Conservation (phyloP, 1,284 basidiomycete genomes). For the Sporisorium sorghi region DNA sequence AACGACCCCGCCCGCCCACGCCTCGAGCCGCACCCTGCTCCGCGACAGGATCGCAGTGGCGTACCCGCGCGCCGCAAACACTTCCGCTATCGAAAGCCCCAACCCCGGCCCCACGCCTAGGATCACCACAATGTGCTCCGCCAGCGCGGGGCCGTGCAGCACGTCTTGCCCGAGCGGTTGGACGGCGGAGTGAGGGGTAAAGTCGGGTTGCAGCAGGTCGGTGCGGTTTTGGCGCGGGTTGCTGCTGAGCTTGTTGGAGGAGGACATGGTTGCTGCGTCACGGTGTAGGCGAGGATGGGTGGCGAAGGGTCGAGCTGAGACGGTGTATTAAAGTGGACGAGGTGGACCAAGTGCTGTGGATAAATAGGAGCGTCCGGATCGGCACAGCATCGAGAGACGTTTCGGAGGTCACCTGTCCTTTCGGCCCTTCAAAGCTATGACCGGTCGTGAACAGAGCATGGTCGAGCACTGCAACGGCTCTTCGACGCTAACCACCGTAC, state of each 20-base stretch:
- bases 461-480: background rate
- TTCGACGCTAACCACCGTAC: background rate
- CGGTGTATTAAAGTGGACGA: background rate
- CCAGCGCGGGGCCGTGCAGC: slow-evolving; percentile 43
- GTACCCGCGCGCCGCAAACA: slow-evolving; percentile 57
- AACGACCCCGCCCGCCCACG: slow-evolving; percentile 45
- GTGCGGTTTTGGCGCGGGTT: slow-evolving; percentile 26
- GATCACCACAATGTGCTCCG: slow-evolving; percentile 51
- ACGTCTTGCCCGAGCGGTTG: slow-evolving; percentile 34
- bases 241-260: slow-evolving; percentile 11
- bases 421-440: background rate
- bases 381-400: background rate
- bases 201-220: slow-evolving; percentile 44
- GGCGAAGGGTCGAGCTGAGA: background rate
- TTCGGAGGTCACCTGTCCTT: background rate
- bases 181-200: slow-evolving; percentile 33
- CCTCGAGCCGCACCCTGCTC: slow-evolving; percentile 38
- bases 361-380: background rate
- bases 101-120: slow-evolving; percentile 61
- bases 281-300: background rate
- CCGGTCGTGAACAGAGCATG: background rate
- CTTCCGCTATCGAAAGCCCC: slow-evolving; percentile 49
- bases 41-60: slow-evolving; percentile 55
- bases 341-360: background rate
- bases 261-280: background rate